Evolutionary conservation across 2,329 filamentous ascomycete species (phyloP), one percentile per base, ranked within the genome.

Genomic region (Penicillium brasilianum): DNA sequence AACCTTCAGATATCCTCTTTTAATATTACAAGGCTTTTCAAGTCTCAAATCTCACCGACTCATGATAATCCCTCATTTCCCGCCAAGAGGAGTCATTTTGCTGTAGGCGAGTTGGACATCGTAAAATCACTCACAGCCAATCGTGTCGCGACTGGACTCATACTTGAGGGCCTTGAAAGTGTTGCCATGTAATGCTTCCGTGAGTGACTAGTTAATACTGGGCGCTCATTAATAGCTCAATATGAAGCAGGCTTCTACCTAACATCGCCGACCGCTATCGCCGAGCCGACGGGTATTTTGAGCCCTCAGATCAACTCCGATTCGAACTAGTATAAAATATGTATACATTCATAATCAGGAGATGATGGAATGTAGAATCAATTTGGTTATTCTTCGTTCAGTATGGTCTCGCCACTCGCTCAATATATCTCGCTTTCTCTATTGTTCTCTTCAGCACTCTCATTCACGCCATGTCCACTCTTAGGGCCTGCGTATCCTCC

Each of bases 401-500:
- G 39, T 34, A 54, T 56, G 52, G 11, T 22, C 16, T 37, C 34
- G 3, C 39, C 41, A 20, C 54, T 51, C 46, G 8, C 46, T 36
- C 32, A 37, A 20, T 41, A 30, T 9, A 18, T 18, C 18, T 44
- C 22, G 28, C 37, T 64, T 22, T 55, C 54, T 30, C 49, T 54
- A 3, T 20, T 64, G 28, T 25, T 52, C 37, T 58, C 56, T 39
- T 48, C 60, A 5, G 61, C 53, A 7, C 37, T 62, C 28, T 59
- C 63, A 7, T 69, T 70, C 51, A 66, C 63, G 3, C 68, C 67
- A 20, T 70, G 68, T 37, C 69, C 66, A 16, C 56, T 71, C 10
- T 59, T 70, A 16, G 68, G 68, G 5, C 66, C 66, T 8, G 37
- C 55, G 20, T 70, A 62, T 34, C 66, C 68, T 49, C 55, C 58